Conservation (phyloP, 2,329 filamentous ascomycete species). For the Trichoderma sp. region DNA sequence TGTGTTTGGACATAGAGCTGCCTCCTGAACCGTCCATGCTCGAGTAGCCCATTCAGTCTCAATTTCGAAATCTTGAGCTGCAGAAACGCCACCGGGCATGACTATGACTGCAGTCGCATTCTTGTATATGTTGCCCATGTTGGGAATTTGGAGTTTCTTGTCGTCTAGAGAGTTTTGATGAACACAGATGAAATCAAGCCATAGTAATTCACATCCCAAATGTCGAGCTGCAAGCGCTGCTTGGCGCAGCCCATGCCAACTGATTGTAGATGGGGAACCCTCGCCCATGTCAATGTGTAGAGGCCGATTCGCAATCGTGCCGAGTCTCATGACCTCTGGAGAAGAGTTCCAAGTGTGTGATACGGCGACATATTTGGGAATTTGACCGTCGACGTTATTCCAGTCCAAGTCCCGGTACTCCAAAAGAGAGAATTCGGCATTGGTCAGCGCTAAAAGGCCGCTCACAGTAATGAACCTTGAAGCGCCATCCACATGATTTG, state of each 20-base stretch:
- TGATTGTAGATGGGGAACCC: neutral
- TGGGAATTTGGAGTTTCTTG: neutral
- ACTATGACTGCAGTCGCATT: neutral
- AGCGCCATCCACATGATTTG: neutral
- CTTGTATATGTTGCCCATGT: neutral
- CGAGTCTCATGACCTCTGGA: neutral
- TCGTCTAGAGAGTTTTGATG: neutral
- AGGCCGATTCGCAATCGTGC: neutral
- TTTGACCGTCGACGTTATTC: neutral
- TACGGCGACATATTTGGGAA: neutral
- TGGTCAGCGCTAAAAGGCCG: neutral
- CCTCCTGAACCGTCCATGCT: neutral
- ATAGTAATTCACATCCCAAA: neutral
- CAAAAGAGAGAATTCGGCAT: neutral
- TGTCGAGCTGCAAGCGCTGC: neutral
- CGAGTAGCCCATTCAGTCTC: neutral
- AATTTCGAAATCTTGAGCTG: neutral
- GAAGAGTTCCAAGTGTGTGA: neutral
- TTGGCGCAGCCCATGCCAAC: neutral
- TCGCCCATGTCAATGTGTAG: neutral
- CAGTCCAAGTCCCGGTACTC: neutral
- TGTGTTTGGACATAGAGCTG: neutral
- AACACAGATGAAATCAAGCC: neutral
- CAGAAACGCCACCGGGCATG: neutral
- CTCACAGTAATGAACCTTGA: neutral